Base-by-base conservation (phyloP, 805 yeast genomes). In the Aciculoconidium aculeatum region DNA sequence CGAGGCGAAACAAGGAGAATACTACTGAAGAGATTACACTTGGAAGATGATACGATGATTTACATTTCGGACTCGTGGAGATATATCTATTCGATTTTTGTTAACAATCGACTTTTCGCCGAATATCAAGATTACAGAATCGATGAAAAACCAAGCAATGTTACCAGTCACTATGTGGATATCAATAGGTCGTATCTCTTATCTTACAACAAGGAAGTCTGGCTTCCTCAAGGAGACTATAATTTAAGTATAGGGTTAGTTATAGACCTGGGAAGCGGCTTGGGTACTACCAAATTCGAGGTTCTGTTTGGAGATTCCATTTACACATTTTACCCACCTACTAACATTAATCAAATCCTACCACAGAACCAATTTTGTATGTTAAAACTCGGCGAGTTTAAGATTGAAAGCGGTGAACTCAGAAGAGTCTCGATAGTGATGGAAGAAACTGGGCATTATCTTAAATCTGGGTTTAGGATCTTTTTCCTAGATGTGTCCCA, bases 241-340 rank as follows among this genome's bases (percentile, higher is more conserved):
- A 72, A 72, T 37, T 45, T 72, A 16, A 64, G 72, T 24, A 62
- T 72, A 28, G 79, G 75, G 0, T 44, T 73, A 15, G 68, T 72
- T 5, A 53, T 73, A n/a, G 69, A 70, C 29, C 66, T 68, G 35
- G 73, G 72, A 1, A 55, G 61, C 30, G 82, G 82, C 0, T 48
- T 77, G 15, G 80, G 80, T 2, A 74, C 80, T 10, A 71, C 77
- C 11, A 65, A 66, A 40, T 75, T 76, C 39, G 71, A 65, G 39
- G 55, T 75, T 6, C 43, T 47, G 11, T 58, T 58, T 32, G 35
- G 51, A 17, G 45, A 51, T 15, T 46, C 46, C 2, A 39, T 49
- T 3, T 53, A 53, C 6, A 58, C 65, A 1, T 73, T 66, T 34
- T 74, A 67, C 41, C 78, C 81, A 1, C 77, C 82, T 0, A 58